Evolutionary conservation across 805 yeast genomes (phyloP).

Genomic region (Kuraishia borneana): DNA sequence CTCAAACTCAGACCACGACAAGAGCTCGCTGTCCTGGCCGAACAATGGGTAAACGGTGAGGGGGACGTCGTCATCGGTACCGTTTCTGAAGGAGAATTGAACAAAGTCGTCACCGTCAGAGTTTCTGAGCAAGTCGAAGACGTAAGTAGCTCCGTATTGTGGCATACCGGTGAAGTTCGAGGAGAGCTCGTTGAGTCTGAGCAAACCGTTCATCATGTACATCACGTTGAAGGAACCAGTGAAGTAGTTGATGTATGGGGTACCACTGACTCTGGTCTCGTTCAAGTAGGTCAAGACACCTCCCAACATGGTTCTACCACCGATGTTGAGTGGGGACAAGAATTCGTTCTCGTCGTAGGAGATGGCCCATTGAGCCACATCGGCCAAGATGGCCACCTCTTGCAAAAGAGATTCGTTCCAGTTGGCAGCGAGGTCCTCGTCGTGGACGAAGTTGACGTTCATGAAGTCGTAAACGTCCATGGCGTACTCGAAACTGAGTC

Average conservation of each 20-base stretch:
- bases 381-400: slow-evolving; percentile 24
- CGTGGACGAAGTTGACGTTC: slow-evolving; percentile 28
- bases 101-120: slow-evolving; percentile 19
- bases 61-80: slow-evolving; percentile 24
- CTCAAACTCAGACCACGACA: slow-evolving; percentile 26
- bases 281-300: slow-evolving; percentile 22
- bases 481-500: slow-evolving; percentile 23
- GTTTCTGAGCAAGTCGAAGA: slow-evolving; percentile 28
- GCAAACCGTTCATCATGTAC: slow-evolving; percentile 25
- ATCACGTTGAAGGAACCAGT: slow-evolving; percentile 35
- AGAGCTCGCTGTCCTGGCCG: slow-evolving; percentile 16
- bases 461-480: slow-evolving; percentile 29
- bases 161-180: slow-evolving; percentile 34
- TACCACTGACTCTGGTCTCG: slow-evolving; percentile 25
- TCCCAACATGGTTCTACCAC: slow-evolving; percentile 29
- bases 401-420: slow-evolving; percentile 20
- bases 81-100: slow-evolving; percentile 34
- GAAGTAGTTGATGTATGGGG: slow-evolving; percentile 28
- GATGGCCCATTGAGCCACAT: slow-evolving; percentile 26
- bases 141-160: slow-evolving; percentile 31
- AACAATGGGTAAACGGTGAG: slow-evolving; percentile 26
- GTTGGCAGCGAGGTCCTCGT: slow-evolving; percentile 21
- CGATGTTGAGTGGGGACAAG: slow-evolving; percentile 22
- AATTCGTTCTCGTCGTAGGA: slow-evolving; percentile 19
- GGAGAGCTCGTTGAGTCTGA: slow-evolving; percentile 20